Evolutionary conservation across 495 filamentous ascomycete genomes (phyloP), one percentile per base, ranked within the genome.

Genomic region (Annulohypoxylon bovei): DNA sequence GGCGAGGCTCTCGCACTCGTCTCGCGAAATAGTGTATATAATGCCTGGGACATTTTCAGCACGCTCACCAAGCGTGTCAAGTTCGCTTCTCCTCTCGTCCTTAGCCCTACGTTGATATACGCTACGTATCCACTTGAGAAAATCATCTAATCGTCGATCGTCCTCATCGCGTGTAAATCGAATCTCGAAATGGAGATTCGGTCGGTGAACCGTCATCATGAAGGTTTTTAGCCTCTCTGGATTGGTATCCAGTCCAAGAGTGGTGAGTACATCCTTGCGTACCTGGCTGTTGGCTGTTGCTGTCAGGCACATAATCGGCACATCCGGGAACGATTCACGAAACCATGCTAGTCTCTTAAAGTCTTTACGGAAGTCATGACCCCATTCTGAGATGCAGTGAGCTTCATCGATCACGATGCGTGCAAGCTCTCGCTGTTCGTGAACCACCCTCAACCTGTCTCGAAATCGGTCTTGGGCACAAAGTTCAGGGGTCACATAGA

Each of bases 351-450:
- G 86, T 23, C 90, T 85, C 70, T 93, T 92, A 79, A 97, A 98
- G 32, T 93, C 90, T 16, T 91, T 91, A n/a, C 95, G 91, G 74
- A 98, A 98, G 77, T 98, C 95, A 76, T 98, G 94, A 16, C 95
- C 95, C 95, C 95, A 98, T 89, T 98, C 94, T 8, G 91, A 94
- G 68, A 98, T 97, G 77, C 95, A 98, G 76, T 98, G 95, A 12
- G 95, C 95, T 81, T 98, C 95, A 79, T 98, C 95, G 49, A 98
- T 89, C 46, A 90, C 95, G 69, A 98, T 88, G 8, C 95, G 88
- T 9, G 90, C 88, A 4, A 98, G 86, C 77, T 98, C 92, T 22
- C 88, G 85, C 77, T 97, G 94, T 47, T 85, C 77, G 75, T 97
- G 84, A n/a, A 98, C 89, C 1, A 90, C 82, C 57, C 83, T 83